phyloP scores from a whole-genome alignment of 352 stramenopile species.

The Pythium utonaiense region DNA sequence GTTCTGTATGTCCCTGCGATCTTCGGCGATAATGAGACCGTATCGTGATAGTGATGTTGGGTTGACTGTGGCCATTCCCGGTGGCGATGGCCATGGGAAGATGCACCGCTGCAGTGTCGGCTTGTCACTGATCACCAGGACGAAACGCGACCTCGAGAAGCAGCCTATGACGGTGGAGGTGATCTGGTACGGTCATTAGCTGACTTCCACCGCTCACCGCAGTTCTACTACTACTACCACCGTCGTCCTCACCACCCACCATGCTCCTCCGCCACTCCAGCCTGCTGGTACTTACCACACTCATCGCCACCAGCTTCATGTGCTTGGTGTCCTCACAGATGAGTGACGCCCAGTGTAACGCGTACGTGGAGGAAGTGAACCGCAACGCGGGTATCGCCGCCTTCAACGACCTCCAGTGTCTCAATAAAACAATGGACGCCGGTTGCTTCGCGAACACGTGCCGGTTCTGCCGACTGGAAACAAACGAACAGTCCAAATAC shows the following conservation, averaged over 20 bases:
- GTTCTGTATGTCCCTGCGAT: background rate
- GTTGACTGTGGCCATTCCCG: background rate
- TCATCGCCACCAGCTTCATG: background rate
- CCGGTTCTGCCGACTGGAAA: constrained; percentile 16
- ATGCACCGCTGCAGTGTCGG: background rate
- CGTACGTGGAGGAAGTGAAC: background rate
- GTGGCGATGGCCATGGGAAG: background rate
- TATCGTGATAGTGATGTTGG: background rate
- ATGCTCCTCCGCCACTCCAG: background rate
- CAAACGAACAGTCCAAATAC: constrained; percentile 14
- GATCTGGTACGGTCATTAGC: background rate
- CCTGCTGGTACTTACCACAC: background rate
- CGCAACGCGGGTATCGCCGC: background rate
- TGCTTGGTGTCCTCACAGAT: background rate
- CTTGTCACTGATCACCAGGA: background rate
- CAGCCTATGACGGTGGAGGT: background rate
- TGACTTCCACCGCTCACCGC: background rate
- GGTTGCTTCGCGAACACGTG: constrained; percentile 27
- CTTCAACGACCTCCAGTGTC: constrained; percentile 1
- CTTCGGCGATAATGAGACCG: background rate
- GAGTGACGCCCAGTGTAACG: background rate
- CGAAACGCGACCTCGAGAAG: no score
- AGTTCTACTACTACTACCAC: background rate
- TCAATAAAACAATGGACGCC: background rate
- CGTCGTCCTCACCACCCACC: background rate